These are phyloP conservation scores for Withania somnifera DNA, from an alignment of 305 asterid genomes.

Conservation along the genomic window DNA sequence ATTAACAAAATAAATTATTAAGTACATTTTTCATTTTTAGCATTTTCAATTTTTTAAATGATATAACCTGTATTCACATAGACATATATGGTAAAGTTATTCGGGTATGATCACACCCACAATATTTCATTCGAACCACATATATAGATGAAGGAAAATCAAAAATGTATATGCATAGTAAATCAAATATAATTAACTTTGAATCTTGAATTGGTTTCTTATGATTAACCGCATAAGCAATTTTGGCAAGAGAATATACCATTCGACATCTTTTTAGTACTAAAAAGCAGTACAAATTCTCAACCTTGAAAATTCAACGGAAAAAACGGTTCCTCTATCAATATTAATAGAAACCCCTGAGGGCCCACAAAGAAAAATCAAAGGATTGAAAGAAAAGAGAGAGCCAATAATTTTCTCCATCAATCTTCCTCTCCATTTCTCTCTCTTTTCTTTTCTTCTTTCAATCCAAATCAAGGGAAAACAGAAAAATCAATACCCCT, in stretches of 20 bases:
- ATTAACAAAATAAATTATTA: neutral
- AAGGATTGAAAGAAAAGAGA: conserved; percentile 11
- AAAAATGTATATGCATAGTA: neutral
- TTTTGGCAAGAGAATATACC: neutral
- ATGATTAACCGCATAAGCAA: neutral
- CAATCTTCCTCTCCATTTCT: conserved; percentile 11
- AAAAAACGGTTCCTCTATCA: conserved; percentile 26
- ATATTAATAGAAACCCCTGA: neutral
- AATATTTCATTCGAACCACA: neutral
- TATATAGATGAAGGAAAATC: neutral
- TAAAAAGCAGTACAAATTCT: neutral
- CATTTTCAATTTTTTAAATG: too few relatives aligned
- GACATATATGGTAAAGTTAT: too few relatives aligned
- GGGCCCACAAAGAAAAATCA: neutral
- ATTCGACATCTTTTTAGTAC: neutral
- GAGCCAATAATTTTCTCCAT: conserved; percentile 6
- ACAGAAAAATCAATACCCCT: neutral
- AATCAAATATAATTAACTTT: neutral
- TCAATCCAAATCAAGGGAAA: neutral
- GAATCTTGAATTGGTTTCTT: neutral
- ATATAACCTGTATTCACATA: too few relatives aligned
- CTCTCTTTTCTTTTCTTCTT: conserved; percentile 11
- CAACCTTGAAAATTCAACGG: conserved; percentile 13
- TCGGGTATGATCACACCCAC: neutral
- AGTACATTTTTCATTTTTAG: neutral